Evolutionary conservation across 2,329 filamentous ascomycete species (phyloP), one percentile per base, ranked within the genome.

Genomic region (Massarina eburnea): DNA sequence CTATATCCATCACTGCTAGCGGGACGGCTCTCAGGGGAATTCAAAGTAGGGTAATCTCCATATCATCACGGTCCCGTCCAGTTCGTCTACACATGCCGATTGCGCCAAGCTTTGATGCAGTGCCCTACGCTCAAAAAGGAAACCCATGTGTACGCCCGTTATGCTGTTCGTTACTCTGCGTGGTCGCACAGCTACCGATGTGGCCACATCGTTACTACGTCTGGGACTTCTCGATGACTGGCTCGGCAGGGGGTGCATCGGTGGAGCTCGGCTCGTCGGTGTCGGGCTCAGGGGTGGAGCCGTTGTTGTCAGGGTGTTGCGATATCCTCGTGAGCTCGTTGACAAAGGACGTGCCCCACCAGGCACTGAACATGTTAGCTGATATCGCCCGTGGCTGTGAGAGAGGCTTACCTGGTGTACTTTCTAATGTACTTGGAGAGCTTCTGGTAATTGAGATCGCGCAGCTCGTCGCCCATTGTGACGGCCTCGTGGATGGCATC

Each of bases 401-500:
- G 21, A 24, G 21, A 24, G n/a, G 50, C 71, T 43, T 70, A 82
- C 80, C 80, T 95, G 1, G 94, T 99, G 74, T 96, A 97, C 76
- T 96, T 96, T 73, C 91, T 92, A 48, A 97, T 90, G 66, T 97
- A 97, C 73, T 89, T 89, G 67, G 94, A 88, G 48, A 99, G 78
- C 72, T 96, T 96, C 67, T 86, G 83, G 75, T 89, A 96, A 72
- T 96, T 96, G 46, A 85, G 77, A 49, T 86, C 84, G 42, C 91
- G 84, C 73, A 94, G 88, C 71, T 96, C 91, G 15, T 91, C 84
- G 42, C 86, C 86, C 90, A 97, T 96, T 43, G 91, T 96, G 34
- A 97, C 91, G n/a, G 92, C 90, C 56, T 96, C 91, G 71, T 96
- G 88, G 57, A 97, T 91, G 5, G 91, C 89, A 61, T 91, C 89